These are phyloP conservation scores for Oenanthe sinensis DNA, from an alignment of 129 eudicot genomes.

Conservation along the genomic window DNA sequence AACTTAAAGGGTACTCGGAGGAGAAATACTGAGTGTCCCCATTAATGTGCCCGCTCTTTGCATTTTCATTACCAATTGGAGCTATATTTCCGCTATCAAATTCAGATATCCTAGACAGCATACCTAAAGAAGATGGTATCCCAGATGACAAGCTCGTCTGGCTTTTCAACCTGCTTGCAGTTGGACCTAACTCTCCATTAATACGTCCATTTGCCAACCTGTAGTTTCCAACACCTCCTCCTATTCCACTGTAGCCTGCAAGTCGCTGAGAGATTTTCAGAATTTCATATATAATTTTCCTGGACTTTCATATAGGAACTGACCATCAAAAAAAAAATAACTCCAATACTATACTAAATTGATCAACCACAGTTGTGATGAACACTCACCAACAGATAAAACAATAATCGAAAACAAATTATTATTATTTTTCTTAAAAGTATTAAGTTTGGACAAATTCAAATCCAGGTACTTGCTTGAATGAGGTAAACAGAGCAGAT, in stretches of 20 bases:
- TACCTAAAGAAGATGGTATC: slow-evolving; percentile 32
- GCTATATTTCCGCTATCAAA: slow-evolving; percentile 34
- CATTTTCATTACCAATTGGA: slow-evolving; percentile 22
- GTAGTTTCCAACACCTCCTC: slow-evolving; percentile 40
- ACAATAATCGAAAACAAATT: neutral
- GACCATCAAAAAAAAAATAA: neutral
- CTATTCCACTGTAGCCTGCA: slow-evolving; percentile 50
- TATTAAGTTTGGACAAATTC: neutral
- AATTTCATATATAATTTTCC: neutral
- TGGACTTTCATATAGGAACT: neutral
- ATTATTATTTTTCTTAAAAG: too few species aligned
- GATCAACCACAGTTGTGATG: neutral
- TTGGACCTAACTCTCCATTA: slow-evolving; percentile 34
- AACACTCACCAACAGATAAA: neutral
- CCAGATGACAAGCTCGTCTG: slow-evolving; percentile 35
- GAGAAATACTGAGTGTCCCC: slow-evolving; percentile 20
- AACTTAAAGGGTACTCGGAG: slow-evolving; percentile 50
- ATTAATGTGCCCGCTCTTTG: slow-evolving; percentile 16
- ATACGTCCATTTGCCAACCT: slow-evolving; percentile 17
- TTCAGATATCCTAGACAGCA: slow-evolving; percentile 64
- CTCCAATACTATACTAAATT: neutral
- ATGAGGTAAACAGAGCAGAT: neutral
- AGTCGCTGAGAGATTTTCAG: slow-evolving; percentile 24
- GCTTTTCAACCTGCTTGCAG: slow-evolving; percentile 39
- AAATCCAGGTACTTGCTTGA: neutral